Evolutionary conservation across 371 early-diverging fungal genomes (phyloP).

Genomic region (Thermomucor indicae-seudaticae): DNA sequence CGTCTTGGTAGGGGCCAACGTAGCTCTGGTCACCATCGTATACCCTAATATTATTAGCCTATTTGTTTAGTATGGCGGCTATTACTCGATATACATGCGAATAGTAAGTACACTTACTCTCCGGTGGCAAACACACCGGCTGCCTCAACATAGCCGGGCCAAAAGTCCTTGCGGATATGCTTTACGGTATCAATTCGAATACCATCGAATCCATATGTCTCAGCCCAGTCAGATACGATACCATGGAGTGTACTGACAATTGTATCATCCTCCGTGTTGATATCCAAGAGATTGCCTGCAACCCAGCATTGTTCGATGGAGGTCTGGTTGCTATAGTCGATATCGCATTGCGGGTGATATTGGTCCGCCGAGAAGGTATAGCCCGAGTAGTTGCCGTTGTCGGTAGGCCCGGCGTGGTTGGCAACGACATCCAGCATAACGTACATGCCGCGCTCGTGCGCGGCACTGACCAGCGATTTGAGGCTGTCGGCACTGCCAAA

Average conservation of each 20-base stretch:
- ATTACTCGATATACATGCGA: no score
- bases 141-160: slow-evolving; percentile 20
- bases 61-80: neutral
- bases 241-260: slow-evolving; percentile 19
- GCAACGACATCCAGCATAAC: slow-evolving; percentile 48
- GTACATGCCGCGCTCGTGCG: slow-evolving; percentile 27
- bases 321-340: slow-evolving; percentile 18
- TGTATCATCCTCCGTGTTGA: slow-evolving; percentile 33
- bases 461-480: slow-evolving; percentile 24
- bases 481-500: slow-evolving; percentile 40
- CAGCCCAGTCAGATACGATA: slow-evolving; percentile 22
- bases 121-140: slow-evolving; percentile 39
- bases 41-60: slow-evolving; percentile 7
- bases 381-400: slow-evolving; percentile 15
- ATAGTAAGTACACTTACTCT: slow-evolving; percentile 14
- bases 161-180: slow-evolving; percentile 37
- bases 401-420: slow-evolving; percentile 37
- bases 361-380: slow-evolving; percentile 15
- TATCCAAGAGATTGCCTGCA: slow-evolving; percentile 21
- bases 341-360: slow-evolving; percentile 21
- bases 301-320: slow-evolving; percentile 27
- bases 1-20: slow-evolving; percentile 19
- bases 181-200: slow-evolving; percentile 46
- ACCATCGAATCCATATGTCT: slow-evolving; percentile 36
- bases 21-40: slow-evolving; percentile 16